Conservation (phyloP, 2,329 filamentous ascomycete genomes). For the Alternaria novae-zelandiae region DNA sequence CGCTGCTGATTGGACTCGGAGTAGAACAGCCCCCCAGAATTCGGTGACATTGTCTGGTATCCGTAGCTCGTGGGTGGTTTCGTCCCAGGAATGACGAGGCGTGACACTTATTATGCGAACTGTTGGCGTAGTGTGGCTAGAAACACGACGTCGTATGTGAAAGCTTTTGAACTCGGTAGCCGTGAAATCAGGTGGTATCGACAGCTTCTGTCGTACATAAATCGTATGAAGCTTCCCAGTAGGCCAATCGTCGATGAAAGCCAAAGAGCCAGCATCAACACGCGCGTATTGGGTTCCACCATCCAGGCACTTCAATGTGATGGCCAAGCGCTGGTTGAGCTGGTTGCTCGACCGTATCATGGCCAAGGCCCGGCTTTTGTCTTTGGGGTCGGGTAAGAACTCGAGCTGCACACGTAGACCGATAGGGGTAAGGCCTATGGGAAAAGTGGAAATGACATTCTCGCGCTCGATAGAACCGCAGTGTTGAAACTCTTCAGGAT, state of each 20-base stretch:
- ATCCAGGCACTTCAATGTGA: conserved; percentile 30
- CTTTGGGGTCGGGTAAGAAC: conserved; percentile 22
- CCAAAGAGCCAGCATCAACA: conserved; percentile 57
- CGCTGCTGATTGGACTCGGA: conserved; percentile 22
- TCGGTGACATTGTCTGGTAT: conserved; percentile 19
- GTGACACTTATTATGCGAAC: conserved; percentile 25
- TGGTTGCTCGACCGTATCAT: conserved; percentile 30
- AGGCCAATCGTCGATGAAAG: conserved; percentile 54
- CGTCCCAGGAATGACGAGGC: conserved; percentile 22
- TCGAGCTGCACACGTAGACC: conserved; percentile 33
- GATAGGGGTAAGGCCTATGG: conserved; percentile 27
- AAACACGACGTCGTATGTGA: conserved; percentile 24
- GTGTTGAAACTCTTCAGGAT: conserved; percentile 28
- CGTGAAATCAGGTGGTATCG: conserved; percentile 29
- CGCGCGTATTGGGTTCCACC: conserved; percentile 43
- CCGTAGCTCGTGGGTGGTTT: conserved; percentile 21
- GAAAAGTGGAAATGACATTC: conserved; percentile 22
- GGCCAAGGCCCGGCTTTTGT: conserved; percentile 21
- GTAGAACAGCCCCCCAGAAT: conserved; percentile 20
- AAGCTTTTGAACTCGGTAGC: conserved; percentile 28
- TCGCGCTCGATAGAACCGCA: conserved; percentile 32
- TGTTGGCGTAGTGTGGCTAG: conserved; percentile 19
- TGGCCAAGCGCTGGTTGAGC: conserved; percentile 32
- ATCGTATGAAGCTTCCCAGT: conserved; percentile 30
- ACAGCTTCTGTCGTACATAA: conserved; percentile 31